A percentile compares a stretch with the other conserved stretches of the same genome.
Conservation (phyloP, 129 eudicot genomes). For the Tagetes patula region DNA sequence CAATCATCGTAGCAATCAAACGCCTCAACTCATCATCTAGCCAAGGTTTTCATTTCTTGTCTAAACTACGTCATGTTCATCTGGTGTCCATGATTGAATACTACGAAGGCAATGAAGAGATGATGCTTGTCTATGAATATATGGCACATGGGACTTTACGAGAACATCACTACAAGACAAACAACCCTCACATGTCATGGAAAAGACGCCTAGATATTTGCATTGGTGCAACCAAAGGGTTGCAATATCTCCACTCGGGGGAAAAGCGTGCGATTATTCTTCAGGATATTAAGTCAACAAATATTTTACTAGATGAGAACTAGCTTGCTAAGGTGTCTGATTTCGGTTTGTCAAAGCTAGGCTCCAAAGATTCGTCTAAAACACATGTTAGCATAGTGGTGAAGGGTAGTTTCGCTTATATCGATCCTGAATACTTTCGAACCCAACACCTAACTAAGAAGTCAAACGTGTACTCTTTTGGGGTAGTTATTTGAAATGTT, state of each 20-base stretch:
- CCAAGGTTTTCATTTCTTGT: slow-evolving; percentile 57
- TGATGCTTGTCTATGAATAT: slow-evolving; percentile 64
- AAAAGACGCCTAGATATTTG: slow-evolving; percentile 46
- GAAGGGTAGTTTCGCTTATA: slow-evolving; percentile 55
- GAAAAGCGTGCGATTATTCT: too few species aligned
- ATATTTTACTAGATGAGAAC: too few species aligned
- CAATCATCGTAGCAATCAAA: slow-evolving; percentile 47
- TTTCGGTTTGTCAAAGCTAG: slow-evolving; percentile 61
- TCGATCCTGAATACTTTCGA: slow-evolving; percentile 57
- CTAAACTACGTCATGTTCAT: slow-evolving; percentile 57
- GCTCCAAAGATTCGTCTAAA: slow-evolving; percentile 29
- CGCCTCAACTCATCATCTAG: slow-evolving; percentile 46
- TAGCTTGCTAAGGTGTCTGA: slow-evolving; percentile 67
- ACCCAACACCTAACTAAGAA: slow-evolving; percentile 49
- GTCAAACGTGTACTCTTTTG: slow-evolving; percentile 64
- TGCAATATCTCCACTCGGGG: too few species aligned
- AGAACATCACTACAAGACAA: slow-evolving; percentile 48
- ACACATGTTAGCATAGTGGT: slow-evolving; percentile 58
- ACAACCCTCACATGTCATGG: slow-evolving; percentile 44
- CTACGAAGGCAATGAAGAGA: slow-evolving; percentile 54
- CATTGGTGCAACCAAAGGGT: slow-evolving; percentile 31
- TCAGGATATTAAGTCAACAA: too few species aligned
- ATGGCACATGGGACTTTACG: slow-evolving; percentile 60
- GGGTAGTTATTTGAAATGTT: slow-evolving; percentile 62
- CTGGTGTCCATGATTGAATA: slow-evolving; percentile 54